Evolutionary conservation across 2,329 filamentous ascomycete genomes (phyloP), one percentile per base, ranked within the genome.

Genomic region (Dactylellina leptospora): DNA sequence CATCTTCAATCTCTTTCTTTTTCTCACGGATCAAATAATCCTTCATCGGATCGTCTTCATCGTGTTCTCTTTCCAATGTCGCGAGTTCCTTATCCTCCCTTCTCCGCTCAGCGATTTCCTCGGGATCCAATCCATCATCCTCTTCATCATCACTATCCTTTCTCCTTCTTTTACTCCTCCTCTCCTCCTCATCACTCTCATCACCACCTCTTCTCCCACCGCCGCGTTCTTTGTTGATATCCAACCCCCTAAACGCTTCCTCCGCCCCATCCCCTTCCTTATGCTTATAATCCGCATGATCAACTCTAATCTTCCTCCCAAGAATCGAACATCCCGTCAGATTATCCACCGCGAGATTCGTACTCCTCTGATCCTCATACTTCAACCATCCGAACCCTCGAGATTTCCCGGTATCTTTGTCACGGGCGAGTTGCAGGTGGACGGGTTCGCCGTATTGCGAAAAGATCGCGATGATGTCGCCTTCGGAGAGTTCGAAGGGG

Each of bases 41-140:
- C 81, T 96, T 97, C 95, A 99, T 99, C 0, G 95, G 95, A 79
- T 99, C 95, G 73, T 97, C 93, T 22, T 97, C 93, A 75, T 97
- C 95, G 74, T 96, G 90, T 13, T 93, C 88, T 59, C 85, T 82
- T 56, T 96, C 87, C 62, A 97, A 79, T 45, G 87, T 84, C 54
- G 87, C 86, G 53, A 97, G 81, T 78, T 97, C 93, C 61, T 83
- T 82, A 81, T 97, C 93, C 78, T 97, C 93, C 72, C 73, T 75
- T 38, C 48, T 75, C 74, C 76, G 79, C 64, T 82, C 82, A 27
- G 83, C 82, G 62, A 82, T 82, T 74, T 81, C 80, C 50, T 83
- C 82, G 59, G 82, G 80, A 51, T 83, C 80, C 82, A 23, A 80
- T 75, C 58, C 66, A 69, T 73, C 76, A 71, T 78, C 72, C 71